phyloP scores from a whole-genome alignment of 2,329 filamentous ascomycete genomes.

The Grosmannia huntii region DNA sequence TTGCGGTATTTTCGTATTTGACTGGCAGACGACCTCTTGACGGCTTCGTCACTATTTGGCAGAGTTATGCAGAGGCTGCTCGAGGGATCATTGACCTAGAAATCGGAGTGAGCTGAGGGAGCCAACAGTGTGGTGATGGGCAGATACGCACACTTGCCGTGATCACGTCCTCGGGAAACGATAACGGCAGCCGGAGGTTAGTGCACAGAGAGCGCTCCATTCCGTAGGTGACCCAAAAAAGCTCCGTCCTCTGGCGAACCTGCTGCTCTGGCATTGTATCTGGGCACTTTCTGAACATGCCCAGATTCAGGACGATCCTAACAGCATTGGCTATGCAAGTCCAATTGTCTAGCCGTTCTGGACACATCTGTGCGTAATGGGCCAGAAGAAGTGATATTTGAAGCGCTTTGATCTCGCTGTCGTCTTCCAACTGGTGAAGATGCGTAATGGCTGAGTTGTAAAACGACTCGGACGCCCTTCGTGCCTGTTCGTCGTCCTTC shows the following conservation, averaged over 20 bases:
- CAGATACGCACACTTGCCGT: not conserved
- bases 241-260: constrained; percentile 41
- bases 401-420: constrained; percentile 27
- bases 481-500: constrained; percentile 22
- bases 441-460: constrained; percentile 14
- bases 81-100: not conserved
- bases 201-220: constrained; percentile 33
- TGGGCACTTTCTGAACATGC: constrained; percentile 34
- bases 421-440: constrained; percentile 16
- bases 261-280: constrained; percentile 35
- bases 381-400: constrained; percentile 38
- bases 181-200: constrained; percentile 39
- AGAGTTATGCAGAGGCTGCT: not conserved
- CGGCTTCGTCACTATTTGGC: not conserved
- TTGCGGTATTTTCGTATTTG: constrained; percentile 1
- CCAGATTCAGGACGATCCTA: constrained; percentile 34
- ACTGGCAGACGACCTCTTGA: not conserved
- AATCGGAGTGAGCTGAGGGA: not conserved
- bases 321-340: constrained; percentile 37
- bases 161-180: constrained; percentile 11
- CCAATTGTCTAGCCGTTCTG: constrained; percentile 28
- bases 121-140: not conserved
- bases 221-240: constrained; percentile 51
- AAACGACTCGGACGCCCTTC: constrained; percentile 2
- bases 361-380: constrained; percentile 34